Evolutionary conservation across 2,329 filamentous ascomycete species (phyloP).

Genomic region (Sordariomycetes sp.): DNA sequence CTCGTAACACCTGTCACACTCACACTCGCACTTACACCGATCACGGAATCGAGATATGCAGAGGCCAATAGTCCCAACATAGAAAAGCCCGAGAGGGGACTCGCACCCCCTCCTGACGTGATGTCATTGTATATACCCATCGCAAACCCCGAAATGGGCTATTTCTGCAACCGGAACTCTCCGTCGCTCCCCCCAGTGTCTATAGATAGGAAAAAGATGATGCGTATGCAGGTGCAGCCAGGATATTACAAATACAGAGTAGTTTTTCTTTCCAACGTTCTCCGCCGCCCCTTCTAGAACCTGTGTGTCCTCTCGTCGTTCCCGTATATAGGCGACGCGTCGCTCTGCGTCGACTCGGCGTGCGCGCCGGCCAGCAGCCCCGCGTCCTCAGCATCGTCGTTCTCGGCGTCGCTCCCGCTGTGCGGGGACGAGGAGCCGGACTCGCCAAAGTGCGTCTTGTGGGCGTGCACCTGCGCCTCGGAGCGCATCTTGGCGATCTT

Average conservation of each 20-base stretch:
- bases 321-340: neutral
- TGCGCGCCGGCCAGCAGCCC: constrained; percentile 24
- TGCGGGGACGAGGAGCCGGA: constrained; percentile 14
- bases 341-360: neutral
- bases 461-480: constrained; percentile 51
- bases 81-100: neutral
- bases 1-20: neutral
- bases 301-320: neutral
- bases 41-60: neutral
- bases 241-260: neutral
- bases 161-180: neutral
- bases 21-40: too few species aligned
- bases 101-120: neutral
- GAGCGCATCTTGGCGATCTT: constrained; percentile 83
- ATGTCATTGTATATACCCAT: neutral
- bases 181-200: neutral
- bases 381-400: constrained; percentile 33
- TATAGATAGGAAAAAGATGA: neutral
- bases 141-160: neutral
- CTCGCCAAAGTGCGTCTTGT: constrained; percentile 25
- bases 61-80: neutral
- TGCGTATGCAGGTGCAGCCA: neutral
- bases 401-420: constrained; percentile 28
- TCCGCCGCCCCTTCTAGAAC: neutral
- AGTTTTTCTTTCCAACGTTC: neutral